Evolutionary conservation across 2,329 filamentous ascomycete genomes (phyloP), one percentile per base, ranked within the genome.

Genomic region (Fusarium chaquense): DNA sequence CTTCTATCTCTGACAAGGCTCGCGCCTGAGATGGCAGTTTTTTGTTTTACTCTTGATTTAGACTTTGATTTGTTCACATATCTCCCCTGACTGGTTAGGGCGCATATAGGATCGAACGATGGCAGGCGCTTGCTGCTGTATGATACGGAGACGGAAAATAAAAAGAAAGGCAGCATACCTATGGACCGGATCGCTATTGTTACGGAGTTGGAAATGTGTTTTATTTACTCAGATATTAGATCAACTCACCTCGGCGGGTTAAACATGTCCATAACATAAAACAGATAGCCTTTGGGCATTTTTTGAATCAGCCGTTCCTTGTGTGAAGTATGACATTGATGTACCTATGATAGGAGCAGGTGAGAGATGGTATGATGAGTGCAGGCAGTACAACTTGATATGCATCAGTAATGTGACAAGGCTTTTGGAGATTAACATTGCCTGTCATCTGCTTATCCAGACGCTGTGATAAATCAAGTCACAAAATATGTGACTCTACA

Each of bases 71-170:
- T 52, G 52, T 49, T 58, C 50, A 63, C 30, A 50, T 54, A 57
- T 63, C 43, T 62, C 51, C 49, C 53, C 55, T 49, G 33, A 32
- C 30, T 47, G 52, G 12, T 43, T 57, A 54, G 53, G 70, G 59
- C 35, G 54, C 45, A 59, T 67, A 57, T 43, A 72, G 60, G 57
- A 58, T 53, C 9, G 22, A 43, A 59, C 33, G 49, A 59, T 46
- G 44, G 35, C 45, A 50, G 71, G 71, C 71, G 71, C 73, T 64
- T 56, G 36, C 30, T 67, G 38, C 51, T 57, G 35, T 45, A 43
- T 54, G 57, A 47, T n/a, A 58, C 43, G 22, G 40, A 46, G 40
- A 64, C 52, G 55, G 40, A 52, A 69, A 63, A 57, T 2, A 22
- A 45, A 58, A 63, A n/a, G 61, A 30, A 70, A 58, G 57, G 28